Evolutionary conservation across 73 alveolate genomes (phyloP).

Genomic region (Breviolum minutum): DNA sequence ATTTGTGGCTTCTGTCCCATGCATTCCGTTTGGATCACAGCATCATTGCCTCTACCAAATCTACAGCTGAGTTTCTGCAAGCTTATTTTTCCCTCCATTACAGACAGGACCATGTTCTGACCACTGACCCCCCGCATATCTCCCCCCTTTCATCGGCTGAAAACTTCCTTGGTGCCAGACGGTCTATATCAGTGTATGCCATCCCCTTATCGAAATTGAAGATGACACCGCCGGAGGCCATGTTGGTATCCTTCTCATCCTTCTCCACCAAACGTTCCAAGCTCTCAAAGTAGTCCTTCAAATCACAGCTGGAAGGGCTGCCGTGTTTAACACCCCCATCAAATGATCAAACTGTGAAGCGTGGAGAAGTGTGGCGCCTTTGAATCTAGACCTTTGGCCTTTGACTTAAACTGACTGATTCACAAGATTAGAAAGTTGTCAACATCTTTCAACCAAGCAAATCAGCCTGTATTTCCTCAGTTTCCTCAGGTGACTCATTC

Average conservation of each 20-base stretch:
- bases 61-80: neutral
- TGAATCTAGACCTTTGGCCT: too few relatives aligned
- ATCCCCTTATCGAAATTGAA: constrained; percentile 71
- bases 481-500: neutral
- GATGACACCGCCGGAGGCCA: neutral
- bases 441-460: neutral
- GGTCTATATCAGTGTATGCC: constrained; percentile 19
- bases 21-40: too few relatives aligned
- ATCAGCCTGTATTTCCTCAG: neutral
- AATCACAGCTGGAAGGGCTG: too few relatives aligned
- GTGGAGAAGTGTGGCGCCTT: too few relatives aligned
- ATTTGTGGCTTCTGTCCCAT: too few relatives aligned
- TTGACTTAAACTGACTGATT: neutral
- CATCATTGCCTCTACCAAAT: neutral
- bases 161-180: neutral
- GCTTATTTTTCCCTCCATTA: neutral
- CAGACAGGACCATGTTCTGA: too few relatives aligned
- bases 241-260: neutral
- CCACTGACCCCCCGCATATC: too few relatives aligned
- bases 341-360: too few relatives aligned
- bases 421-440: too few relatives aligned
- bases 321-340: too few relatives aligned
- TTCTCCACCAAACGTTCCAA: constrained; percentile 16
- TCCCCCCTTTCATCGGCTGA: neutral
- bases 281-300: constrained; percentile 23